Conservation (phyloP, 208 protist species). For the Polymyxa betae region DNA sequence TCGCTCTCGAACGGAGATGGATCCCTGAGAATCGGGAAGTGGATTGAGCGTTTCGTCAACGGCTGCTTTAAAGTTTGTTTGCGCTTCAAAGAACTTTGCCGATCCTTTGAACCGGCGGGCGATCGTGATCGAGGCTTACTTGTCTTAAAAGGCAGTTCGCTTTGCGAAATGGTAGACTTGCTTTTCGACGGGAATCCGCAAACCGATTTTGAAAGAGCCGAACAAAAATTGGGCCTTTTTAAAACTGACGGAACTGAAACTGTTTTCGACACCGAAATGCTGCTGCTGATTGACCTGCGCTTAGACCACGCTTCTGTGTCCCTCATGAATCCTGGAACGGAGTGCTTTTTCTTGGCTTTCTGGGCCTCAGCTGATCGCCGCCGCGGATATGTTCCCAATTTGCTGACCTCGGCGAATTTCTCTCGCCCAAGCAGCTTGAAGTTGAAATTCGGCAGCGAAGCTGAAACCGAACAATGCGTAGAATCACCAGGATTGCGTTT, state of each 20-base stretch:
- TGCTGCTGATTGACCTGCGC: not conserved
- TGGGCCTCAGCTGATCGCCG: not conserved
- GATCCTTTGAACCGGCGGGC: too few relatives aligned
- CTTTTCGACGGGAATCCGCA: not conserved
- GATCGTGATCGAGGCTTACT: too few relatives aligned
- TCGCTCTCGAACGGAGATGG: too few relatives aligned
- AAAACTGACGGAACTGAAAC: not conserved
- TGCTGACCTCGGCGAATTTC: not conserved
- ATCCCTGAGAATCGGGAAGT: too few relatives aligned
- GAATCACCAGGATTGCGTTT: not conserved
- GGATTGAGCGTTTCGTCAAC: too few relatives aligned
- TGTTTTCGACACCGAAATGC: not conserved
- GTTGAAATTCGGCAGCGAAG: conserved; percentile 24
- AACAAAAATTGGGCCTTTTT: not conserved
- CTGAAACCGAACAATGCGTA: not conserved
- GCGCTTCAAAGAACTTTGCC: too few relatives aligned
- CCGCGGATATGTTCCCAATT: not conserved
- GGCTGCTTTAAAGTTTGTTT: too few relatives aligned
- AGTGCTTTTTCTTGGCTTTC: not conserved
- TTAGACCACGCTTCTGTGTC: conserved; percentile 42
- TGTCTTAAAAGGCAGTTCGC: too few relatives aligned
- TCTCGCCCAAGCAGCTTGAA: not conserved
- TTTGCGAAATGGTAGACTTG: not conserved
- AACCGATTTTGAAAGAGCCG: not conserved
- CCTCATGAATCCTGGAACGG: not conserved